Base-by-base conservation (phyloP, 2,329 filamentous ascomycete genomes). In the Aspergillus sp. region DNA sequence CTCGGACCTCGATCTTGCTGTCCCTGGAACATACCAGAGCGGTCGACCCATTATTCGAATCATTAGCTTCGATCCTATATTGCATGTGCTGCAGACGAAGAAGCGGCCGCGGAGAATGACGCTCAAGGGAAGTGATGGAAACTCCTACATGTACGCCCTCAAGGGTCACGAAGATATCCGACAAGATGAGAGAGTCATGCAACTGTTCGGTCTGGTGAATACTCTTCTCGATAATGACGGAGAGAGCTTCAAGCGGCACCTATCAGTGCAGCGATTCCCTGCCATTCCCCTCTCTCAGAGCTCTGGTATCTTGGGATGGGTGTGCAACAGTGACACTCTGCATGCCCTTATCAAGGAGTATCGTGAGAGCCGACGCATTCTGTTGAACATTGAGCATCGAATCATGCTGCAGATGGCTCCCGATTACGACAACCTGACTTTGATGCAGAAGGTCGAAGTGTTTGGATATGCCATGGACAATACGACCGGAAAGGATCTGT, bases 371-470 rank as follows among this genome's bases (percentile, higher is more conserved):
- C 86, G 94, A 50, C 96, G 96, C 76, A 99, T 99, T 59, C 77
- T 99, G 36, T 86, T 99, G 60, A 99, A 99, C 67, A 99, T 99
- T 59, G 94, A 99, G 75, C 94, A 99, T 69, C 88, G 95, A 41
- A 99, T 99, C 70, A 99, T 99, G 94, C 79, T 99, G 51, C 95
- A 99, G 72, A 99, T 99, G 94, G 94, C 94, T 20, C 95, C 94
- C 0, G 94, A 99, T 69, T 99, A 97, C 66, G 94, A 99, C 68
- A 96, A 96, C 65, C 84, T 99, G 44, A 97, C 95, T 1, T 82
- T 99, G 33, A 97, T 99, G 94, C 95, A 99, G 70, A 99, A 99
- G 76, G 95, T 99, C 0, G 95, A 99, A 72, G 94, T 99, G 10
- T 99, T 99, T 68, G 93, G 94, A 30, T 99, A 99, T 70, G 95